These are phyloP conservation scores for Tolypocladium amazonense DNA, from an alignment of 2,329 filamentous ascomycete species.

Conservation along the genomic window DNA sequence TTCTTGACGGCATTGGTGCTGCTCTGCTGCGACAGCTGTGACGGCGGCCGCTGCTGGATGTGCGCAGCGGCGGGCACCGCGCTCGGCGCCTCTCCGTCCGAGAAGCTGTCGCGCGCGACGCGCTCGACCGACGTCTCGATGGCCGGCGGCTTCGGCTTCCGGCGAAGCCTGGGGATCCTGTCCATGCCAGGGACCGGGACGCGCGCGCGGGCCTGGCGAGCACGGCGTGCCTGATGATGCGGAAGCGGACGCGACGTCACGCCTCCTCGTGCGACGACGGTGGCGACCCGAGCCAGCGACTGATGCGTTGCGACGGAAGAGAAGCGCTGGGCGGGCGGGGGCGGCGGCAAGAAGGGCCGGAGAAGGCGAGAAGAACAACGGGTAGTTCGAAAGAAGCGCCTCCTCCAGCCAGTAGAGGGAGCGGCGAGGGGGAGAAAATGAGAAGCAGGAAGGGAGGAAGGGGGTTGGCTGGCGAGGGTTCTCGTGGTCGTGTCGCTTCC, in stretches of 20 bases:
- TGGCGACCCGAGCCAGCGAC: not conserved
- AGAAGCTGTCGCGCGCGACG: conserved; percentile 16
- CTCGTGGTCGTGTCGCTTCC: not conserved
- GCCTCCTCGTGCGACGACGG: not conserved
- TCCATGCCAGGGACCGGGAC: conserved; percentile 21
- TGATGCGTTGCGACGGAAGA: not conserved
- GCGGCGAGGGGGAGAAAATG: not conserved
- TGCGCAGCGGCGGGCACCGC: not conserved
- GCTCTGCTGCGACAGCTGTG: not conserved
- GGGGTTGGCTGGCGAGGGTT: not conserved
- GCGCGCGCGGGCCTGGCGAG: not conserved
- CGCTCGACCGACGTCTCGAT: conserved; percentile 29
- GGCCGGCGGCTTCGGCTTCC: conserved; percentile 32
- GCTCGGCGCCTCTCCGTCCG: conserved; percentile 11
- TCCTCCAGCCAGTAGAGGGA: not conserved
- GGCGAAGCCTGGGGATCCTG: conserved; percentile 30
- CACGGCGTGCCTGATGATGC: not conserved
- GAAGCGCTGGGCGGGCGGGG: not conserved
- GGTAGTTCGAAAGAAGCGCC: not conserved
- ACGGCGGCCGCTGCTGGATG: conserved; percentile 6
- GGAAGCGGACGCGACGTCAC: not conserved
- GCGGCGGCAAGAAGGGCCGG: too few species aligned
- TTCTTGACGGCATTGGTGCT: conserved; percentile 7
- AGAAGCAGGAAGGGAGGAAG: not conserved
- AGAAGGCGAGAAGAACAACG: not conserved